Conservation (phyloP, 106 monocot species). For the Iris macrosiphon region DNA sequence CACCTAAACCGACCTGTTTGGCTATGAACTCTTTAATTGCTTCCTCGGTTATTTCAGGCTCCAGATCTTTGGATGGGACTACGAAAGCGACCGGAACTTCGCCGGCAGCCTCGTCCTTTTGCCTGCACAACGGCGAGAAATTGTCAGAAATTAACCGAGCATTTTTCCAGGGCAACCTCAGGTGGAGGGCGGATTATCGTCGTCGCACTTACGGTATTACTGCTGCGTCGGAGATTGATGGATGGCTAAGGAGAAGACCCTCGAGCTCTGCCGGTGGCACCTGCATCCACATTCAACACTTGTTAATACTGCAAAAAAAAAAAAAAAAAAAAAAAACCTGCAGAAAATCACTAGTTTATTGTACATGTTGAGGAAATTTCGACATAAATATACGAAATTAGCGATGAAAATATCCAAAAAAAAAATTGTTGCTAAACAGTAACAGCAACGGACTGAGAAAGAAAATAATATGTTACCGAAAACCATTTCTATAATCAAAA, state of each 20-base stretch:
- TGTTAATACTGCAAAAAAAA: no score
- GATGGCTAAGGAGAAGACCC: slow-evolving; percentile 54
- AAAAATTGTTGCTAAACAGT: no score
- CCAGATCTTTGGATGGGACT: slow-evolving; percentile 40
- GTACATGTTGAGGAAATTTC: no score
- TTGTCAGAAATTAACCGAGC: no score
- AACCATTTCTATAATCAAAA: no score
- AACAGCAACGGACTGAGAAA: no score
- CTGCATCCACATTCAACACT: slow-evolving; percentile 26
- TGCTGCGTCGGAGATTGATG: slow-evolving; percentile 73
- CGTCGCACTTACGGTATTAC: slow-evolving; percentile 78
- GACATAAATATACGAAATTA: no score
- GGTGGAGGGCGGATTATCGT: not conserved
- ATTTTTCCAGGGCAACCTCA: no score
- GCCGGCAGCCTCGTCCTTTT: slow-evolving; percentile 67
- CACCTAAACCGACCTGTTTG: slow-evolving; percentile 51
- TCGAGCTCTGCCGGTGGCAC: slow-evolving; percentile 94
- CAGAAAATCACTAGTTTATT: no score
- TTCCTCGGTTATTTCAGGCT: slow-evolving; percentile 57
- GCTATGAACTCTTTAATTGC: slow-evolving; percentile 73
- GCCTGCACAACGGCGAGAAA: slow-evolving; percentile 33
- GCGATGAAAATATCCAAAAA: no score
- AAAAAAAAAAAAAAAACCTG: no score
- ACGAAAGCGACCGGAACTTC: slow-evolving; percentile 94
- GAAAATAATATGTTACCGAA: no score